These are phyloP conservation scores for Cyberlindnera amylophila DNA, from an alignment of 805 yeast genomes.

Conservation along the genomic window DNA sequence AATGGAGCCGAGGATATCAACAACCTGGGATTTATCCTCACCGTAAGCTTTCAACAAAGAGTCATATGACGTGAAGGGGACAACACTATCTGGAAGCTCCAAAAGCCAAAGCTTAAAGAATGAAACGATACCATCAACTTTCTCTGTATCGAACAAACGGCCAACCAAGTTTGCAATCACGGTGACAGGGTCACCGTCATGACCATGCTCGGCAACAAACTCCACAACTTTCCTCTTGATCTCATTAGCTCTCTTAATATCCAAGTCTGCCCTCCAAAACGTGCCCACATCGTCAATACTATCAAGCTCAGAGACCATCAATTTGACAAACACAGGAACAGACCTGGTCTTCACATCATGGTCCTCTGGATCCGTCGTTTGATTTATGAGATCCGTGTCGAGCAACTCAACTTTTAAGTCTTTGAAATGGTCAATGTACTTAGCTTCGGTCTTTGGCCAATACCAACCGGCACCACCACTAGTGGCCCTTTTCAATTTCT, in stretches of 20 bases:
- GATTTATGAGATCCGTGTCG: conserved; percentile 25
- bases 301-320: conserved; percentile 9
- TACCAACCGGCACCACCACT: conserved; percentile 20
- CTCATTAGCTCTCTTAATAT: conserved; percentile 17
- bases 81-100: conserved; percentile 57
- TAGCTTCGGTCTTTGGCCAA: conserved; percentile 24
- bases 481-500: conserved; percentile 8
- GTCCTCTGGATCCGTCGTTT: conserved; percentile 6
- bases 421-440: conserved; percentile 9
- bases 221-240: conserved; percentile 8
- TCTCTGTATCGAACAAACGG: conserved; percentile 10
- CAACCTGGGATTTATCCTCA: conserved; percentile 4
- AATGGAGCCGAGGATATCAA: conserved; percentile 21
- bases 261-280: conserved; percentile 18
- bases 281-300: conserved; percentile 6
- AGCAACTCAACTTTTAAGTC: conserved; percentile 10
- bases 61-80: conserved; percentile 35
- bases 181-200: background rate
- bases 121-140: conserved; percentile 28
- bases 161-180: conserved; percentile 6
- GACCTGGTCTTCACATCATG: conserved; percentile 13
- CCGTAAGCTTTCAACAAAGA: conserved; percentile 17
- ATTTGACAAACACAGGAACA: conserved; percentile 19
- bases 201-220: background rate
- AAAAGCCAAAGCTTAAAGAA: conserved; percentile 51